Evolutionary conservation across 2,329 filamentous ascomycete species (phyloP), one percentile per base, ranked within the genome.

Genomic region (Fusarium sp.): DNA sequence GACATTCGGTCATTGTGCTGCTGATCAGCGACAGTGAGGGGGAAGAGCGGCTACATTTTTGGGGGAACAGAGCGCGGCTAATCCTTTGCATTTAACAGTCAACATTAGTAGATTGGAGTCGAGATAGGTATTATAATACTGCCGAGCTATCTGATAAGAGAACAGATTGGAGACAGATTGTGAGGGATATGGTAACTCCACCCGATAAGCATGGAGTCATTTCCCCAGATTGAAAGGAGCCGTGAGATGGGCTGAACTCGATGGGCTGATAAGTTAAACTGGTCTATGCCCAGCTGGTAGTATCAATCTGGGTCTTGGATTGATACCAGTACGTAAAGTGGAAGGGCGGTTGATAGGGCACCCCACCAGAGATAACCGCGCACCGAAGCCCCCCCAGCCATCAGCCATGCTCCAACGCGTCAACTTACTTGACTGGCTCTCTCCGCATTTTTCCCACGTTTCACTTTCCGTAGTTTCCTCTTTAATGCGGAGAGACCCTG

Each of bases 301-400:
- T 13, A 32, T 48, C 45, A 56, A 62, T 62, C 59, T 43, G 58
- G 58, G 38, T 59, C 30, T 29, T n/a, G 44, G 53, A 60, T 38
- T 22, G 51, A 57, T 55, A 61, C 55, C 58, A 46, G 55, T 66
- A 66, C 63, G 63, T 62, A 66, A 66, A 66, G 38, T 38, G 34
- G 22, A 25, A 48, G 53, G 47, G 57, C 38, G 45, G 38, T 69
- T 66, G 61, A 67, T 71, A 71, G 65, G 55, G 32, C 55, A 47
- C 65, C 58, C 69, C 59, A 62, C 47, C 45, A 11, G 43, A 70
- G 69, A 71, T 71, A 71, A 72, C 67, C 67, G 67, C 67, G 67
- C 62, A 71, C 67, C 67, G 67, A 63, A 59, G 24, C 24, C 52
- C 43, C 53, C 32, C 16, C 53, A 44, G 32, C 20, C 27, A 34